Base-by-base conservation (phyloP, 495 filamentous ascomycete genomes). In the Trichoderma reesei region DNA sequence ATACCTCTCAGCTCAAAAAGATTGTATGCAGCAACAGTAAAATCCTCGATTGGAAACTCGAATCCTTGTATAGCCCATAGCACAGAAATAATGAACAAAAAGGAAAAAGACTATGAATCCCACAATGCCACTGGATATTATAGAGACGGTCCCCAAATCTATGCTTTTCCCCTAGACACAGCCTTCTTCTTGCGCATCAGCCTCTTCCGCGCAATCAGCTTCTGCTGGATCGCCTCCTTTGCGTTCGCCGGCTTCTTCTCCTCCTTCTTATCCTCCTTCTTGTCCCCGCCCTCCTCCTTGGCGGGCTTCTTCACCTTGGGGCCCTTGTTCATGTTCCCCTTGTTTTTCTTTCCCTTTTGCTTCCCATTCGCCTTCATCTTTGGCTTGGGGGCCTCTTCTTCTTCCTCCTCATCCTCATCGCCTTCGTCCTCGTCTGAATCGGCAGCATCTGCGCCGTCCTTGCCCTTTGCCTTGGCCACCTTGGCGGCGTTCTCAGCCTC, bases 401-500 rank as follows among this genome's bases (percentile, higher is more conserved):
- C 20, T 42, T 62, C 67, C 46, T 36, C 59, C 9, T 36, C 39
- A 51, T 63, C 63, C 9, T 60, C 54, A 62, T 65, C 20, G 41
- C 60, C 67, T 41, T 36, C 59, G 4, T 36, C 39, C 54, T 63
- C 63, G 13, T 60, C 54, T 62, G 38, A 39, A 6, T 65, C 10
- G 48, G 46, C 41, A 41, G 46, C 46, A 56, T 65, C 37, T 44
- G 46, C 41, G 31, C n/a, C 41, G 63, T 63, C 56, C 10, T 65
- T 59, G 34, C n/a, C n/a, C 60, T 61, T 61, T 9, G 60, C 34
- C 60, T 61, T 61, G 26, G 54, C 13, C 34, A 18, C 10, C 18
- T 63, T 59, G 78, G 68, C 18, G 80, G 75, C 69, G 83, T 88
- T 60, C 81, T 72, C 18, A 80, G 78, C 72, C 85, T 92, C 89